Base-by-base conservation (phyloP, 257 asterid genomes). In the Datura wrightii region DNA sequence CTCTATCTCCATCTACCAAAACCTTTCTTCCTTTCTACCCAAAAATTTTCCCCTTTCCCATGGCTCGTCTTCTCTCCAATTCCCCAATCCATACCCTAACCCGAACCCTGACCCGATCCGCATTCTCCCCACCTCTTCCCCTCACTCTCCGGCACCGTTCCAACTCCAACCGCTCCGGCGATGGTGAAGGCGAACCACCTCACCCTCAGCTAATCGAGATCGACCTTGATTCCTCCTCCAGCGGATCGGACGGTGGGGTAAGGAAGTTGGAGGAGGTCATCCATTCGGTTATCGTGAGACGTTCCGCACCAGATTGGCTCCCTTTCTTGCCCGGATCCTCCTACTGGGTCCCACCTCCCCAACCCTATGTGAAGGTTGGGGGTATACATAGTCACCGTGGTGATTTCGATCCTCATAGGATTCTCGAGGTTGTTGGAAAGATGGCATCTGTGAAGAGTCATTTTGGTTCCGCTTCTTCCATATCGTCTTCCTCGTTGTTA, bases 251-350 rank as follows among this genome's bases (percentile, higher is more conserved):
- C 58, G 88, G 88, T 10, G 83, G 85, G 42, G 31, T 84, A n/a
- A 52, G 48, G 80, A 89, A 80, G 82, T 86, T 89, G 7, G 91
- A 89, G 58, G 90, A 89, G 71, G 91, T 84, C 5, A 84, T 89
- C 41, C 89, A 89, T 53, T 78, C 74, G 15, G 67, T 89, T 44
- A 85, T 87, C 18, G 89, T 86, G 39, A 88, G 90, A 56, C 88
- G 91, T n/a, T 82, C 91, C 31, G 86, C 91, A 1, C 91, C 91
- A 7, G 91, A 89, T 89, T 89, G 91, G 90, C 63, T 89, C 5
- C 90, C 90, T 11, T 89, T 89, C 48, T 76, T 86, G 8, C 91
- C 91, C 1, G 91, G 91, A 1, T 86, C 84, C 24, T 90, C 92
- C 8, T 90, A 84, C 76, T 88, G 89, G 89, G 91, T 90, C 83